Conservation (phyloP, 192 early-diverging fungal species). For the Phycomyces blakesleeanus region DNA sequence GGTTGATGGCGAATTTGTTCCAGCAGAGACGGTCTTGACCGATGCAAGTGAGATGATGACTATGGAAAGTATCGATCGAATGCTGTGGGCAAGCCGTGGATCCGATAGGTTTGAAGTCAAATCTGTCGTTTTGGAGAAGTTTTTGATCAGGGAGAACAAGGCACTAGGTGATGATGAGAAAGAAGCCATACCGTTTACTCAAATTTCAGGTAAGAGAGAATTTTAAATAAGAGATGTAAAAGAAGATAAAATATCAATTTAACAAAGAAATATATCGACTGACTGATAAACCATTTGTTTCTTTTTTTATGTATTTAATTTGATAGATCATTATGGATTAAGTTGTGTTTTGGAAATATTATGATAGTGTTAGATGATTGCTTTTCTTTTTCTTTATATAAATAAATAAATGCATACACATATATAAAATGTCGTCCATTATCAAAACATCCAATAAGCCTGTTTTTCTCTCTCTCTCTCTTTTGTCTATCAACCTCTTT, state of each 20-base stretch:
- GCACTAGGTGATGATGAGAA: conserved; percentile 19
- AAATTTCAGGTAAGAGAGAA: conserved; percentile 37
- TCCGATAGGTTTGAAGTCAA: conserved; percentile 6
- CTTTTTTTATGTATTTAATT: too few species aligned
- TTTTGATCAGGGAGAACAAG: conserved; percentile 26
- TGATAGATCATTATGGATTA: conserved; percentile 44
- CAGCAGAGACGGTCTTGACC: conserved; percentile 63
- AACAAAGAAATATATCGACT: background rate
- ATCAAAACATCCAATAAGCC: too few species aligned
- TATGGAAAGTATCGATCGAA: conserved; percentile 34
- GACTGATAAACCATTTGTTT: conserved; percentile 10
- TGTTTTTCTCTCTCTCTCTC: background rate
- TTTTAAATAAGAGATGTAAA: background rate
- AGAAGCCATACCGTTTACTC: conserved; percentile 25
- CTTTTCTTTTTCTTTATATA: too few species aligned
- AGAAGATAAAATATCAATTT: conserved; percentile 1
- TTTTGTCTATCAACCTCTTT: background rate
- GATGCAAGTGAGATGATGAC: conserved; percentile 42
- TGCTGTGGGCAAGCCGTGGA: conserved; percentile 20
- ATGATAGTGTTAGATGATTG: too few species aligned
- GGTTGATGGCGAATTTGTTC: conserved; percentile 36
- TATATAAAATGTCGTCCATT: too few species aligned
- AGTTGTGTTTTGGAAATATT: conserved; percentile 18
- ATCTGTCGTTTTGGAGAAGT: conserved; percentile 22
- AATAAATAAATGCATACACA: too few species aligned